Percentiles rank a stretch among this genome's conserved stretches.
phyloP scores from a whole-genome alignment of 345 rosid species.

The Isatis tinctoria region DNA sequence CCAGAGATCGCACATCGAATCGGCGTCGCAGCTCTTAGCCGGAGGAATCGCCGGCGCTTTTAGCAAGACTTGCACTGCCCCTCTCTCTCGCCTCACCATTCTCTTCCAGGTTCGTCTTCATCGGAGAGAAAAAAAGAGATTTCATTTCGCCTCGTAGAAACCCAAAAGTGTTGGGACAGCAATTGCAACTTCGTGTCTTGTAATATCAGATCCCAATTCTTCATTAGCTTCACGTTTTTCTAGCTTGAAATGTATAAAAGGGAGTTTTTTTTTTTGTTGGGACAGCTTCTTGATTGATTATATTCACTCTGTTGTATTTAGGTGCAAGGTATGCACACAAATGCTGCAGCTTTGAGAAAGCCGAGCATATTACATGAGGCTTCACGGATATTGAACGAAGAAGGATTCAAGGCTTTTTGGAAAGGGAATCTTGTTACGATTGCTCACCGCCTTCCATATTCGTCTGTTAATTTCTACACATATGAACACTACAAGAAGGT shows the following conservation, averaged over 20 bases:
- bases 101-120: slow-evolving; percentile 69
- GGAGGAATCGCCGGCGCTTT: slow-evolving; percentile 97
- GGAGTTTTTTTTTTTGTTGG: background rate
- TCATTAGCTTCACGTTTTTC: background rate
- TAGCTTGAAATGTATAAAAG: background rate
- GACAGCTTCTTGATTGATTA: background rate
- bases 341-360: slow-evolving; percentile 56
- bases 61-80: slow-evolving; percentile 96
- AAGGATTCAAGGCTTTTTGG: slow-evolving; percentile 94
- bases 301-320: slow-evolving; percentile 7
- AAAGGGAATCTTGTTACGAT: slow-evolving; percentile 94
- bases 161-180: background rate
- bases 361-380: slow-evolving; percentile 84
- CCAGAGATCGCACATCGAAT: slow-evolving; percentile 65
- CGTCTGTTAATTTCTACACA: slow-evolving; percentile 81
- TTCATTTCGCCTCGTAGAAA: background rate
- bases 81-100: slow-evolving; percentile 91
- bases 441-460: slow-evolving; percentile 90
- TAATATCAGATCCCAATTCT: background rate
- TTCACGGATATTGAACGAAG: slow-evolving; percentile 71
- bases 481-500: slow-evolving; percentile 89
- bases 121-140: background rate
- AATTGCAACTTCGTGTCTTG: background rate
- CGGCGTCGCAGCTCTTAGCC: slow-evolving; percentile 73
- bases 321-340: slow-evolving; percentile 96